A percentile compares a stretch with the other conserved stretches of the same genome.
phyloP scores from a whole-genome alignment of 108 stramenopile species.

The Cyclotella baltica region DNA sequence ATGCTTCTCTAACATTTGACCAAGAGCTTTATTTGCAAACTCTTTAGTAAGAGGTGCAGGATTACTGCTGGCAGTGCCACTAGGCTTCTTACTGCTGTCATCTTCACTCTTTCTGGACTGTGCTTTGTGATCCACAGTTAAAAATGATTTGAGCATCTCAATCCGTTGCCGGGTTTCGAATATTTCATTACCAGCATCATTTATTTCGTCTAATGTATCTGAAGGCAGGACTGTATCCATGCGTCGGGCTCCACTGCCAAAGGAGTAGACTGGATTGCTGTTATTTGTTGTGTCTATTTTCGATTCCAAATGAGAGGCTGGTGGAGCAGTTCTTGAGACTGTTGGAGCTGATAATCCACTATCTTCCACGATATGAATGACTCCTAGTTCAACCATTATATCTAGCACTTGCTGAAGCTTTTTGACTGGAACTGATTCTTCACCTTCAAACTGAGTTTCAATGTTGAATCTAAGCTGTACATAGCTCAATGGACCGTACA shows the following conservation, averaged over 20 bases:
- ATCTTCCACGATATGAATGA: slow-evolving; percentile 36
- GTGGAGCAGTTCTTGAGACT: background rate
- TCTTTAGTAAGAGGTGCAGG: background rate
- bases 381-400: slow-evolving; percentile 32
- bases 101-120: background rate
- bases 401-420: slow-evolving; percentile 34
- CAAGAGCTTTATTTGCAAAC: slow-evolving; percentile 4
- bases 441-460: slow-evolving; percentile 34
- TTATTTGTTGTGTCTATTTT: slow-evolving; percentile 9
- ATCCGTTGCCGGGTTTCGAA: slow-evolving; percentile 30
- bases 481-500: slow-evolving; percentile 42
- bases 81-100: background rate
- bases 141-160: slow-evolving; percentile 17
- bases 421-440: slow-evolving; percentile 6
- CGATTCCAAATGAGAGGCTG: background rate
- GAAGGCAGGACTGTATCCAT: slow-evolving; percentile 42
- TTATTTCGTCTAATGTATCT: slow-evolving; percentile 20
- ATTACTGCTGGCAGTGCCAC: background rate
- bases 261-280: slow-evolving; percentile 40
- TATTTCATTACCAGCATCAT: slow-evolving; percentile 40
- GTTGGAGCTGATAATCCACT: slow-evolving; percentile 2
- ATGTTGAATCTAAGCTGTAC: slow-evolving; percentile 41
- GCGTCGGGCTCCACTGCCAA: slow-evolving; percentile 36
- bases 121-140: slow-evolving; percentile 14
- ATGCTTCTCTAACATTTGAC: slow-evolving; percentile 32